Base-by-base conservation (phyloP, 805 yeast species). In the Wickerhamiella azyma region DNA sequence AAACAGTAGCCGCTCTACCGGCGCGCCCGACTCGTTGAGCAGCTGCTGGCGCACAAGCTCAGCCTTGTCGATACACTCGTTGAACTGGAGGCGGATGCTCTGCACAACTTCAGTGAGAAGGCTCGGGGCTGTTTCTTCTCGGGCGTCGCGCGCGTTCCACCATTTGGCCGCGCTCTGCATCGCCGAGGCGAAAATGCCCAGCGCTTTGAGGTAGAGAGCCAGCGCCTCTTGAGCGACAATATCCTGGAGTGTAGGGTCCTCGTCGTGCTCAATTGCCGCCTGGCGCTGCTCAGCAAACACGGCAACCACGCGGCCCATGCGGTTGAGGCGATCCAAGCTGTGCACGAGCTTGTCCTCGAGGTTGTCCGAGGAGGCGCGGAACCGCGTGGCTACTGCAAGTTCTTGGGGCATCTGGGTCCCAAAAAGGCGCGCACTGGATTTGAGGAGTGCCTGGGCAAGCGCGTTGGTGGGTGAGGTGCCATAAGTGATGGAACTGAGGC, bases 271-370 rank as follows among this genome's bases (percentile, higher is more conserved):
- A 88, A 68, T 65, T 89, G 96, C 37, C 81, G 71, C 56, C n/a
- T 80, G 85, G 62, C 92, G 92, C 24, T 85, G 86, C 53, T 86
- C 95, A 0, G 96, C 97, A 66, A 81, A 86, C 28, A 85, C 68
- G 52, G 79, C 77, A 17, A 92, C 78, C 0, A 94, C 94, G 58
- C 86, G 92, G 0, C 95, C 85, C 65, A 85, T 86, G 0, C 96
- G 85, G 2, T 94, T 85, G 39, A 85, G 65, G 1, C 77, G 69
- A 60, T 86, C 95, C 49, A 88, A 66, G 46, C 70, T 59, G 39
- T 53, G 54, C 24, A 59, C 45, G 21, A 62, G 52, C 44, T 48
- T 51, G 46, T 37, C 46, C 37, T 48, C 41, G 45, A 50, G 11
- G 26, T 7, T 13, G 14, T 14, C 9, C n/a, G 26, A 16, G 28